Conservation (phyloP, 78 protist species). For the Cyanophora paradoxa region DNA sequence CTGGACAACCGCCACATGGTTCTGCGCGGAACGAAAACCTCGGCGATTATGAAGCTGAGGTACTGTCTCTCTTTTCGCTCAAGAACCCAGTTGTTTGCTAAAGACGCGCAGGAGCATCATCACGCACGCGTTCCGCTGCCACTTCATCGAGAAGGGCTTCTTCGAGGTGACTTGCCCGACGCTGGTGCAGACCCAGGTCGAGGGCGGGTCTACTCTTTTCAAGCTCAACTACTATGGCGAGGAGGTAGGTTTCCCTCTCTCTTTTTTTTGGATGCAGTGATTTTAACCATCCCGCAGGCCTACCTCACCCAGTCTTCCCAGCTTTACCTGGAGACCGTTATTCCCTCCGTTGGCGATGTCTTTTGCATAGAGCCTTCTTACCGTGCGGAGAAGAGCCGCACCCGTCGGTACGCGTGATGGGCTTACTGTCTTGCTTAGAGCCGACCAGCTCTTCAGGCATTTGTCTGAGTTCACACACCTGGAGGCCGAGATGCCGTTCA, state of each 20-base stretch:
- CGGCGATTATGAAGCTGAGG: constrained; percentile 55
- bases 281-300: too few relatives aligned
- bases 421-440: too few relatives aligned
- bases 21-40: constrained; percentile 64
- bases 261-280: too few relatives aligned
- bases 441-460: too few relatives aligned
- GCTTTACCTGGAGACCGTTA: constrained; percentile 74
- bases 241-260: too few relatives aligned
- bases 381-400: constrained; percentile 86
- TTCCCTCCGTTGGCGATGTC: constrained; percentile 6
- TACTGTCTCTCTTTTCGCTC: neutral
- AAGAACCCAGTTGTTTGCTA: neutral
- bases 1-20: constrained; percentile 82
- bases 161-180: constrained; percentile 91
- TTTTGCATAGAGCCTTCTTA: constrained; percentile 64
- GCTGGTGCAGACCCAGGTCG: constrained; percentile 87
- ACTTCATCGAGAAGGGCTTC: constrained; percentile 49
- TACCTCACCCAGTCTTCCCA: constrained; percentile 94
- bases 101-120: constrained; percentile 2
- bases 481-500: constrained; percentile 88
- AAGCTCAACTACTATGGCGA: constrained; percentile 72
- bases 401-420: too few relatives aligned
- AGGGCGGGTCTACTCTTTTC: constrained; percentile 90
- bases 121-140: constrained; percentile 71
- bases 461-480: constrained; percentile 80